Base-by-base conservation (phyloP, 2,329 filamentous ascomycete species). In the Diplodia sapinea region DNA sequence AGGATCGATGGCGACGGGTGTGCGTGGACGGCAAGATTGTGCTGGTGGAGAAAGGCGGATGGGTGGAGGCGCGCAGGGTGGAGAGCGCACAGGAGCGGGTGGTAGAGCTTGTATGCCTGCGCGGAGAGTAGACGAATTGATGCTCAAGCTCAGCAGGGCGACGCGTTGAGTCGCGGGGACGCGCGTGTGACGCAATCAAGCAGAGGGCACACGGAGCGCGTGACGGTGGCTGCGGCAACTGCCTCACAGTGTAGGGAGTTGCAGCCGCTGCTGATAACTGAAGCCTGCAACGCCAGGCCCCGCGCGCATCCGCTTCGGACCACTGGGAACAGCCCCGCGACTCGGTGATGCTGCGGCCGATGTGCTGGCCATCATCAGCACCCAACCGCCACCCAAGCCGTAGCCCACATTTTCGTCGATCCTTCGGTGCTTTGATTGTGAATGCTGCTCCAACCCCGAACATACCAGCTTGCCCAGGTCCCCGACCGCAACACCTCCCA, bases 21-120 rank as follows among this genome's bases (percentile, higher is more conserved):
- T 98, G 94, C 76, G 84, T 98, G n/a, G 94, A 98, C 78, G 94
- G 94, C 3, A 93, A 90, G 65, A 96, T 96, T 73, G 87, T 97
- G 3, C 85, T 87, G 68, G 81, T 97, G 0, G 89, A 91, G 23
- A 77, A 83, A 63, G 88, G 85, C 1, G 93, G 93, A 0, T 89
- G 87, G 83, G 86, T 96, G 78, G 86, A 87, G 68, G 85, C 97
- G 0, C 79, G 77, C 70, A 85, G 80, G 73, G 82, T 86, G 29
- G 74, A 77, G 9, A 36, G 43, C 17, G 72, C 73, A 38, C 73
- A 31, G n/a, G 50, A 62, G 36, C 56, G 73, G 6, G 78, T 82
- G 2, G 65, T 83, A 23, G 79, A 84, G 62, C 68, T 79, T 49
- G 59, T 51, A 6, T 38, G 59, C n/a, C 29, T 63, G n/a, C 43